Conservation (phyloP, 345 rosid genomes). For the Cardamine chenopodiifolia region DNA sequence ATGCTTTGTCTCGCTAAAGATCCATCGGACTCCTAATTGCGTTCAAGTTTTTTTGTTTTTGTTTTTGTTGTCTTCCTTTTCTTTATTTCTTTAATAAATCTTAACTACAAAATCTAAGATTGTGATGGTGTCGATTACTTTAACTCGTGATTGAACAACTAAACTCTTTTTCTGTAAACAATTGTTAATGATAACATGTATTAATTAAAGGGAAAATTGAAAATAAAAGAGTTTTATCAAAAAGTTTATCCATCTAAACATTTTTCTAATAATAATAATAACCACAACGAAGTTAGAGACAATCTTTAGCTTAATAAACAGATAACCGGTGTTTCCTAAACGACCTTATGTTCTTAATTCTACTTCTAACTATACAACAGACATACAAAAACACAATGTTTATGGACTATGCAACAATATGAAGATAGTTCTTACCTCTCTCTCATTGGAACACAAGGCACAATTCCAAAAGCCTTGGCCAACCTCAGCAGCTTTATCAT, state of each 20-base stretch:
- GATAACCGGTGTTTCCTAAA: no score
- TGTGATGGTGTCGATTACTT: conserved; percentile 36
- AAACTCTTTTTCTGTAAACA: background rate
- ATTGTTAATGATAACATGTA: conserved; percentile 36
- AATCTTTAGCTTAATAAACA: no score
- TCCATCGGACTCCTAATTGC: conserved; percentile 30
- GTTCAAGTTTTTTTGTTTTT: no score
- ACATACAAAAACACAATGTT: background rate
- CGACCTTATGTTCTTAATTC: background rate
- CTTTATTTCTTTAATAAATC: background rate
- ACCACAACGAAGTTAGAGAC: no score
- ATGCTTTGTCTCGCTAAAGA: conserved; percentile 17
- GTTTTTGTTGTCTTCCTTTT: background rate
- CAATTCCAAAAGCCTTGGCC: conserved; percentile 98
- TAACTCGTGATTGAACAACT: conserved; percentile 33
- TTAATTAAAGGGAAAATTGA: no score
- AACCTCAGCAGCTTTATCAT: conserved; percentile 90
- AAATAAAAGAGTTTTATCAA: no score
- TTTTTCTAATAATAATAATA: no score
- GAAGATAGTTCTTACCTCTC: conserved; percentile 60
- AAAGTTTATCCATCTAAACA: no score
- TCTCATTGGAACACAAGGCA: conserved; percentile 99
- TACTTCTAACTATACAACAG: background rate
- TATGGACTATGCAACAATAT: background rate
- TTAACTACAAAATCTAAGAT: conserved; percentile 29